Evolutionary conservation across 192 early-diverging fungal genomes (phyloP), one percentile per base, ranked within the genome.

Genomic region (Coemansia sp.): DNA sequence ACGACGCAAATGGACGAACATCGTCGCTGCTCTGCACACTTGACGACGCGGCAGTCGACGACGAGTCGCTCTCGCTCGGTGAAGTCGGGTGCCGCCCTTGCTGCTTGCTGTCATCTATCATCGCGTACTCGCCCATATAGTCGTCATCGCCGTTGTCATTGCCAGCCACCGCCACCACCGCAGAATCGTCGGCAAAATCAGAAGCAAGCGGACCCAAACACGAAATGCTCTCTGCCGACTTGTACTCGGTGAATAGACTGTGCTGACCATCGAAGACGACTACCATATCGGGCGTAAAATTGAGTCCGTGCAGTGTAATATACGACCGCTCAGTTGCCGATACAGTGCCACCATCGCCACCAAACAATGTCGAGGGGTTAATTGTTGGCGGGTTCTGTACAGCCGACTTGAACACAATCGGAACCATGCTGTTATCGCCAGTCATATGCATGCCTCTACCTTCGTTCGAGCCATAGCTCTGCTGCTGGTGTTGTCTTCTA

Each of bases 181-280:
- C 13, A 20, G 61, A 50, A 4, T 40, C 47, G 36, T 52, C 65
- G 24, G 62, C 46, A 70, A 76, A 62, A 62, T 84, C 81, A 2
- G 74, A 52, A 8, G 74, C 34, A 43, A 84, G 71, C 41, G 82
- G 82, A 7, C 82, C 82, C 10, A 80, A 43, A n/a, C 82, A 84
- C 34, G 70, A 75, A n/a, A 84, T 80, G 69, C 62, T 65, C 5
- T 76, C 75, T 15, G 71, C 29, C 49, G 82, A 84, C 71, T 74
- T 79, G 65, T 80, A 65, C 60, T 86, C 80, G 13, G 72, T 76
- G 36, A 70, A 70, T 36, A 77, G 41, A 61, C 78, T 80, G 43
- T 52, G 64, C 60, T 69, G 72, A 58, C 89, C 89, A 38, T 89
- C 92, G 72, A 94, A 94, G 85, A 87, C 86, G 24, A 94, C 89